Base-by-base conservation (phyloP, 1,284 basidiomycete genomes). In the Ganoderma multipileum region DNA sequence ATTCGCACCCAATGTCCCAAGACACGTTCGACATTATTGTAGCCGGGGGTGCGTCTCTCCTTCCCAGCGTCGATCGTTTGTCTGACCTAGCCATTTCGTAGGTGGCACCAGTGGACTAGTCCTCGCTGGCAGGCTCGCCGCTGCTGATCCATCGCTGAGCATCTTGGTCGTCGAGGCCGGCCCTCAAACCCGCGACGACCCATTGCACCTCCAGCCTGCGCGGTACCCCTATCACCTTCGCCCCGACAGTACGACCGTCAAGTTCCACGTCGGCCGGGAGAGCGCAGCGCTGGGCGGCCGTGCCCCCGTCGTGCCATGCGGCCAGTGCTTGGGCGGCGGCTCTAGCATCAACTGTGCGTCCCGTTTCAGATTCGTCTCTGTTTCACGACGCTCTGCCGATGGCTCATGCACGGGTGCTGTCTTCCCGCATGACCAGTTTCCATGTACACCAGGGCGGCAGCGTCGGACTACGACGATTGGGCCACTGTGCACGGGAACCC, bases 391-490 rank as follows among this genome's bases (percentile, higher is more conserved):
- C 12, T 62, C 42, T 47, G 36, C 47, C 47, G n/a, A 11, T 39
- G n/a, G 30, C 38, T 63, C 20, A 54, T 36, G 16, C 12, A 3
- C 39, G 38, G 65, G 41, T 16, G 20, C 39, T 54, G 57, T 16
- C 61, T 28, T 5, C 26, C 8, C 9, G 9, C 11, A 33, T 54
- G 3, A 41, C 1, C 63, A 89, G 88, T 87, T 72, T 79, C 83
- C 68, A 81, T 86, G 76, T 90, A 90, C 66, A 85, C 82, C 8
- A 84, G 89, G 11, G 84, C 84, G 0, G 78, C 84, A 16, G 83
- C 85, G 5, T 88, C 88, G 0, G 88, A 89, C 73, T 89, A 85
- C 65, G 86, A 89, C 61, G 86, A 84, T 62, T 89, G 88, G 88
- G 83, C 84, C 68, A 79, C 64, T 0, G 71, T 79, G 1, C 77